Conservation (phyloP, 2,329 filamentous ascomycete genomes). For the Cladobotryum mycophilum region DNA sequence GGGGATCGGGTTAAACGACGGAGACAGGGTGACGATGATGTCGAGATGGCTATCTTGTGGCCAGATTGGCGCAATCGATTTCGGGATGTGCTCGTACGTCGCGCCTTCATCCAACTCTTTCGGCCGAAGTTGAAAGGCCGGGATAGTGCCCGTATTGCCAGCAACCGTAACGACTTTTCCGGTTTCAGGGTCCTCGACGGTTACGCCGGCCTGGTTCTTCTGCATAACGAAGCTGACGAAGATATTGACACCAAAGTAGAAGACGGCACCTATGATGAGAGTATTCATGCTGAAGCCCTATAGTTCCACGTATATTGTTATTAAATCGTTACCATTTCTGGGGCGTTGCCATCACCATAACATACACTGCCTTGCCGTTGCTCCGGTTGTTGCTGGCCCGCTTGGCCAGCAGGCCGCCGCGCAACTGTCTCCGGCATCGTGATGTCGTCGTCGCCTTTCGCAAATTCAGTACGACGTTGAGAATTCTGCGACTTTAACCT, state of each 20-base stretch:
- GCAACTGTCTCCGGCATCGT: constrained; percentile 23
- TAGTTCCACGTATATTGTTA: background rate
- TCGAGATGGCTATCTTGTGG: constrained; percentile 71
- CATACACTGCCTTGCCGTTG: constrained; percentile 11
- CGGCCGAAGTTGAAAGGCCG: constrained; percentile 61
- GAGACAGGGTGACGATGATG: constrained; percentile 76
- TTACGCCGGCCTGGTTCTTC: constrained; percentile 41
- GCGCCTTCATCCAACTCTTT: constrained; percentile 53
- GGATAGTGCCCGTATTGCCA: constrained; percentile 50
- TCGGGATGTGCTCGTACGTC: constrained; percentile 58
- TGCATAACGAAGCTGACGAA: constrained; percentile 48
- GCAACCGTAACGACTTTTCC: constrained; percentile 49
- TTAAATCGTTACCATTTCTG: background rate
- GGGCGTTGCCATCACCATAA: background rate
- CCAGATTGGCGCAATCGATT: constrained; percentile 82
- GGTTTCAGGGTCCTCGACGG: constrained; percentile 40
- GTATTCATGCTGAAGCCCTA: constrained; percentile 37
- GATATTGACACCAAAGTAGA: constrained; percentile 56
- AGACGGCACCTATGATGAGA: constrained; percentile 44
- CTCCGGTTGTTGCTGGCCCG: constrained; percentile 17
- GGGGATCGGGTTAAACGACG: constrained; percentile 61
- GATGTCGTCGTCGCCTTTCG: background rate
- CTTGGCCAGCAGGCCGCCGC: constrained; percentile 20
- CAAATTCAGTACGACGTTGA: background rate
- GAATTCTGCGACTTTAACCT: background rate